Base-by-base conservation (phyloP, 257 asterid genomes). In the Jaltomata sinuosa region DNA sequence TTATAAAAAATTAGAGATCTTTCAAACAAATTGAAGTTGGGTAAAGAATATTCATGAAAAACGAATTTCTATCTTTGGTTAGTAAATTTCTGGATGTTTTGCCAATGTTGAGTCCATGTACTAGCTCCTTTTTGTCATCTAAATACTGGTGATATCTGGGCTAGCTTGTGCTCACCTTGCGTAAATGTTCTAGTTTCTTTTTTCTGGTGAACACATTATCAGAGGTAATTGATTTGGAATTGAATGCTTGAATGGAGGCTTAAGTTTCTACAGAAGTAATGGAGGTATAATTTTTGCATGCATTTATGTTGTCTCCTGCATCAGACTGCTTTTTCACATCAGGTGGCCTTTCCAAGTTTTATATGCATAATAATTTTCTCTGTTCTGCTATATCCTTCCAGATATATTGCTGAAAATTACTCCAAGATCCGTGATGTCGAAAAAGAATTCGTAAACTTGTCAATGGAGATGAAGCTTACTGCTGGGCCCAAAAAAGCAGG, bases 401-500 rank as follows among this genome's bases (percentile, higher is more conserved):
- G 99, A 93, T 96, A 94, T 89, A 96, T 96, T 82, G 97, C 88
- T 29, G 99, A 96, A 87, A 96, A 96, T 85, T 96, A 94, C 86
- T 85, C 98, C 82, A 94, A 92, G 93, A 96, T 96, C 88, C 98
- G 98, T 82, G 99, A 96, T 92, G 99, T 96, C 45, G 98, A 96
- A 83, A 91, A 98, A 45, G 99, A 96, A 93, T 85, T 96, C 54
- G 84, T 89, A 21, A 93, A 91, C 85, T 94, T 97, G 87, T 74
- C 90, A 21, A 93, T 97, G 97, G 99, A 95, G 91, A 92, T 95
- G 97, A 97, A 97, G 89, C 98, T 97, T 81, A 93, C 98, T 47
- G 92, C 98, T 69, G 99, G 98, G 67, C 98, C 99, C 52, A 95
- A 95, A 90, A 97, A 97, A 91, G 98, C 98, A 84, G 95, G 95